A percentile compares a stretch with the other conserved stretches of the same genome.
Conservation (phyloP, 805 yeast species). For the Starmerella powellii region DNA sequence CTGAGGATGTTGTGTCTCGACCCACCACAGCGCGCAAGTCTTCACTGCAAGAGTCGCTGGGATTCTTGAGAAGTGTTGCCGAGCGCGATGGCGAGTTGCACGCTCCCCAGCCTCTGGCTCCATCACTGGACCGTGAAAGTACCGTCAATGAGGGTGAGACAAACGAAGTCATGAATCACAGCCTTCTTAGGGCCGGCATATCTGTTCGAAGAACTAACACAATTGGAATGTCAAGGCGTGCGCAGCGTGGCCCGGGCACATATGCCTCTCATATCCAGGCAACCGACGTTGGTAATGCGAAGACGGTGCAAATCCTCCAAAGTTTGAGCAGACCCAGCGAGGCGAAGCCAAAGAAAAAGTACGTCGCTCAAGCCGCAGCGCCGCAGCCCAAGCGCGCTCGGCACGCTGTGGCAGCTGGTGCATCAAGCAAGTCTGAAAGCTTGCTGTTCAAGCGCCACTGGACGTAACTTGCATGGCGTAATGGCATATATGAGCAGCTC, state of each 20-base stretch:
- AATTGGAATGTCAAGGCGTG: not conserved
- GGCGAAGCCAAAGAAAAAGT: slow-evolving; percentile 1
- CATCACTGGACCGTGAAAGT: too few relatives aligned
- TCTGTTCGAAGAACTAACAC: not conserved
- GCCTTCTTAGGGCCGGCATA: not conserved
- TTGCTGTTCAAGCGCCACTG: slow-evolving; percentile 14
- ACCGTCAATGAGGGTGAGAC: too few relatives aligned
- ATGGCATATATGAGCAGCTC: too few relatives aligned
- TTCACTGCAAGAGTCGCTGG: slow-evolving; percentile 18
- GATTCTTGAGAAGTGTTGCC: slow-evolving; percentile 12
- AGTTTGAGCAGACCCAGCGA: slow-evolving; percentile 6
- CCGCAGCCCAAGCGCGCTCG: slow-evolving; percentile 8
- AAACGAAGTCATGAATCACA: too few relatives aligned
- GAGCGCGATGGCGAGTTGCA: not conserved
- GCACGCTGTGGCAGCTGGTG: not conserved
- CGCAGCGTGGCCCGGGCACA: slow-evolving; percentile 1
- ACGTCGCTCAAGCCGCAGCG: slow-evolving; percentile 8
- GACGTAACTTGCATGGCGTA: slow-evolving; percentile 2
- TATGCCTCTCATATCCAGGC: slow-evolving; percentile 18
- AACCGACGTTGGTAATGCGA: slow-evolving; percentile 4
- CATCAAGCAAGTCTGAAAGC: not conserved
- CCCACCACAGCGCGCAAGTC: slow-evolving; percentile 8
- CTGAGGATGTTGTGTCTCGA: slow-evolving; percentile 16
- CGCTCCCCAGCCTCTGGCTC: not conserved
- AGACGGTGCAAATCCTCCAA: slow-evolving; percentile 15